Percentiles rank a stretch among this genome's conserved stretches.
Evolutionary conservation across 1,284 basidiomycete species (phyloP).

Genomic region (Cutaneotrichosporon sp.): DNA sequence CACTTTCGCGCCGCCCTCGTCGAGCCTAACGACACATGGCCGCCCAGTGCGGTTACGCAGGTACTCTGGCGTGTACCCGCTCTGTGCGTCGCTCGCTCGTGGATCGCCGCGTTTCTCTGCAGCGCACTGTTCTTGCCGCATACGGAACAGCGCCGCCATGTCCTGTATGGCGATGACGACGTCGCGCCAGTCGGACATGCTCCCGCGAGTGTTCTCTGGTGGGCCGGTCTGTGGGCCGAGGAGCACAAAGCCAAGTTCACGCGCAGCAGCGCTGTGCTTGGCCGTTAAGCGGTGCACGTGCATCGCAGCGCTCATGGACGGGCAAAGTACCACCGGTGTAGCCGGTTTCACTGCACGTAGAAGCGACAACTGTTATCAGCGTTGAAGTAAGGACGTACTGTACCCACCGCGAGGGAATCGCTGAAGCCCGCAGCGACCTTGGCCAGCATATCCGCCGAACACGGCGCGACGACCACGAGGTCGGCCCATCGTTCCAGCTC

Average conservation of each 20-base stretch:
- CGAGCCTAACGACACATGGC: too few species aligned
- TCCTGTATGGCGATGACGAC: slow-evolving; percentile 40
- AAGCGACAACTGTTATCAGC: slow-evolving; percentile 65
- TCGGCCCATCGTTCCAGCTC: slow-evolving; percentile 88
- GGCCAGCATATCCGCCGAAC: slow-evolving; percentile 87
- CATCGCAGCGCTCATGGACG: slow-evolving; percentile 98
- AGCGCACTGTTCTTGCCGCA: slow-evolving; percentile 6
- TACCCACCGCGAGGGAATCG: slow-evolving; percentile 75
- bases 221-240: slow-evolving; percentile 59
- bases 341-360: slow-evolving; percentile 75
- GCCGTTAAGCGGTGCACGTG: slow-evolving; percentile 84
- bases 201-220: slow-evolving; percentile 65
- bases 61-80: neutral
- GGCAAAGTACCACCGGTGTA: slow-evolving; percentile 82
- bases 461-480: slow-evolving; percentile 85
- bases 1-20: too few species aligned
- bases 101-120: neutral
- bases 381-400: neutral
- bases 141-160: slow-evolving; percentile 20
- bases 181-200: slow-evolving; percentile 82
- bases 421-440: slow-evolving; percentile 84
- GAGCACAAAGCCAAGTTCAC: slow-evolving; percentile 69
- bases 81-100: neutral
- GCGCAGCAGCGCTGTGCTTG: slow-evolving; percentile 66
- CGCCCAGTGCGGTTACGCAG: neutral